Evolutionary conservation across 306 rosid species (phyloP).

Genomic region (Acacia melanoxylon): DNA sequence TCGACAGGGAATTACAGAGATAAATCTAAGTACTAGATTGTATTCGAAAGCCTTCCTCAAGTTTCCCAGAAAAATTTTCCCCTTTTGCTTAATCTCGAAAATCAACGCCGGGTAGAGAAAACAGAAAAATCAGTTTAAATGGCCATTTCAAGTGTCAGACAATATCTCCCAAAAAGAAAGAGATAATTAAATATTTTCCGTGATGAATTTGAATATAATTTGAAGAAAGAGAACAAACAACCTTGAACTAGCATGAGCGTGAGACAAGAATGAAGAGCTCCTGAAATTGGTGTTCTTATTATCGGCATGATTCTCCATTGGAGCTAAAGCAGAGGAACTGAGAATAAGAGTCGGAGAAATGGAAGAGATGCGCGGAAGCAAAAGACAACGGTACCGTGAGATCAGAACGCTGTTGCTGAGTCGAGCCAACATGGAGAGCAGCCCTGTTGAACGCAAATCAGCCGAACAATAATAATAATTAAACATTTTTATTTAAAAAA

Average conservation of each 20-base stretch:
- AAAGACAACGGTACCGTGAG: slow-evolving; percentile 43
- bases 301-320: slow-evolving; percentile 41
- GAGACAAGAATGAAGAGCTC: slow-evolving; percentile 38
- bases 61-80: neutral
- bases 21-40: neutral
- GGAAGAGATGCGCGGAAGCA: slow-evolving; percentile 42
- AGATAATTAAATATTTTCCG: neutral
- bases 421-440: slow-evolving; percentile 43
- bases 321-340: slow-evolving; percentile 5
- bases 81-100: neutral
- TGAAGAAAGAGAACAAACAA: neutral
- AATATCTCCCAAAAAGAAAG: neutral
- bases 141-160: neutral
- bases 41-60: neutral
- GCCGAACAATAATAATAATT: neutral
- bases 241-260: slow-evolving; percentile 51
- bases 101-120: neutral
- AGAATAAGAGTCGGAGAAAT: neutral
- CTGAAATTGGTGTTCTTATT: slow-evolving; percentile 17
- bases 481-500: neutral
- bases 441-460: neutral
- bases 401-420: slow-evolving; percentile 30
- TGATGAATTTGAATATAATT: neutral
- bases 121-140: neutral
- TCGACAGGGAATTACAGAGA: neutral